Base-by-base conservation (phyloP, 305 asterid genomes). In the Stenogyne calaminthoides region DNA sequence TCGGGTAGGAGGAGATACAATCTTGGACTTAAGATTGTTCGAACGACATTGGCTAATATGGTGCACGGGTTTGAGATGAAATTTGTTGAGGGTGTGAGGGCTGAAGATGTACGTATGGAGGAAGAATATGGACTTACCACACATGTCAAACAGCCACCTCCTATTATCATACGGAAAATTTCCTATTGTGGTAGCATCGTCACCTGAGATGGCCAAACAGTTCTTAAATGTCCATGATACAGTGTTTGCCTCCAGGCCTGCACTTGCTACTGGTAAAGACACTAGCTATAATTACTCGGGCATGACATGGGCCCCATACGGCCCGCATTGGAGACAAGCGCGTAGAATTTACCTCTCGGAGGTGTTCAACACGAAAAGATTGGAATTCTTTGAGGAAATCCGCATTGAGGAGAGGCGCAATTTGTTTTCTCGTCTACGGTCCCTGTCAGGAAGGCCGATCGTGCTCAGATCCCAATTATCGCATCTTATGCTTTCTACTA, bases 161-260 rank as follows among this genome's bases (percentile, higher is more conserved):
- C 16, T 16, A 44, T 44, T 44, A 44, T 44, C 16, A 44, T 44
- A n/a, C 8, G 85, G 85, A 0, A 60, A 57, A 11, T 73, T 47
- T 22, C 81, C 82, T 9, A 77, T 80, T 7, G 62, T 80, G 3
- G 18, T 80, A 15, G 81, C 64, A 5, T 80, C 81, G 1, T 73
- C 84, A 0, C 79, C 84, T 11, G 75, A 80, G 37, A 80, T 80
- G 79, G 81, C 84, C 47, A 70, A 77, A 59, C 77, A 77, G 44
- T 64, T 80, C 73, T 15, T 77, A 14, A 80, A 36, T 61, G 18
- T 12, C 54, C 81, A 80, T 14, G 84, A 77, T 14, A 9, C 59
- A 1, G 62, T 22, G 9, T 77, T 81, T 22, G 79, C 80, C 55
- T 70, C 80, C 0, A 46, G 82, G 64, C 84, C 84, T 0, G 12